These are phyloP conservation scores for Claviceps sp. DNA, from an alignment of 2,329 filamentous ascomycete species.

Conservation along the genomic window DNA sequence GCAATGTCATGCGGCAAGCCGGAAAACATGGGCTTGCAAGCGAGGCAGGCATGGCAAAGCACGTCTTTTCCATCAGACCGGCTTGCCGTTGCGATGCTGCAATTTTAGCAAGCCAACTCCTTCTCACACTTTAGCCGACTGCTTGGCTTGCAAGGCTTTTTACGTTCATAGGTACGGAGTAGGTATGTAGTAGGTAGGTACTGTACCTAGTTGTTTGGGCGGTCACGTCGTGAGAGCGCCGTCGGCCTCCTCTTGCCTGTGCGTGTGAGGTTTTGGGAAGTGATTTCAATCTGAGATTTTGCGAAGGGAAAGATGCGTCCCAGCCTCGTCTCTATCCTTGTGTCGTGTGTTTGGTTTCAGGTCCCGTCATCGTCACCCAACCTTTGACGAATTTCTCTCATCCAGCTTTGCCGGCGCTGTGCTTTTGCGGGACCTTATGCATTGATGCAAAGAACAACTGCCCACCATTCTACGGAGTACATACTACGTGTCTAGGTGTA, in stretches of 20 bases:
- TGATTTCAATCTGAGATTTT: too few relatives aligned
- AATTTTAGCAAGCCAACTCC: not conserved
- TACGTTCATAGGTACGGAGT: too few relatives aligned
- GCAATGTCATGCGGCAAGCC: not conserved
- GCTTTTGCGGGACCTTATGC: not conserved
- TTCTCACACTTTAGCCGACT: not conserved
- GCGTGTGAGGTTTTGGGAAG: too few relatives aligned
- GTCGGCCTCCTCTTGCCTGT: too few relatives aligned
- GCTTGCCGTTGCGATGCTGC: not conserved
- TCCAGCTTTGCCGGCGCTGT: slow-evolving; percentile 1
- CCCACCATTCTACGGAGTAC: not conserved
- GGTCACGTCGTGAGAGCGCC: too few relatives aligned
- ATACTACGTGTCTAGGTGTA: not conserved
- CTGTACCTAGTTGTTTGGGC: not conserved
- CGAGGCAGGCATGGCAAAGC: not conserved
- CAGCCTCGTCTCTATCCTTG: not conserved
- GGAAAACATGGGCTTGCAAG: not conserved
- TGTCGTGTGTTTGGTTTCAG: not conserved
- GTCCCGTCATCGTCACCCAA: not conserved
- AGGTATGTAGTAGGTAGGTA: not conserved
- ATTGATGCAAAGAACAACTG: not conserved
- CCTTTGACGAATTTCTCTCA: not conserved
- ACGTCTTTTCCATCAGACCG: not conserved
- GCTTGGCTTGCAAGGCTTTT: not conserved
- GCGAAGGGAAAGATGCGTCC: too few relatives aligned